phyloP scores from a whole-genome alignment of 768 basidiomycete genomes.

The Suillus americanus region DNA sequence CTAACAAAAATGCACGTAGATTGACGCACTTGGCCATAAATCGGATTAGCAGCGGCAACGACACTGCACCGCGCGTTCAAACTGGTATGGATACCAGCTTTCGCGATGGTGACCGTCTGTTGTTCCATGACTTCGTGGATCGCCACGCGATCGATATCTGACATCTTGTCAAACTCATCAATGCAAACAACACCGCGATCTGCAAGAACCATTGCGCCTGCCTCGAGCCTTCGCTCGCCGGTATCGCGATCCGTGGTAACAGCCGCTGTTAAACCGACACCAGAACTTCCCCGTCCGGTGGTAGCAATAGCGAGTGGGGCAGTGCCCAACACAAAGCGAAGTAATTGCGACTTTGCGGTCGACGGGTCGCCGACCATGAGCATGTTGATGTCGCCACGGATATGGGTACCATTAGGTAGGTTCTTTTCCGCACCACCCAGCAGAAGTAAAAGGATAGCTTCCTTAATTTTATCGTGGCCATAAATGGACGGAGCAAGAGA shows the following conservation, averaged over 20 bases:
- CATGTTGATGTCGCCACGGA: slow-evolving; percentile 98
- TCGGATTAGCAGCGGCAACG: slow-evolving; percentile 97
- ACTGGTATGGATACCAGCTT: slow-evolving; percentile 98
- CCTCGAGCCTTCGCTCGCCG: slow-evolving; percentile 94
- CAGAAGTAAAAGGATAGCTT: slow-evolving; percentile 87
- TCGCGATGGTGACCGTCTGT: slow-evolving; percentile 98
- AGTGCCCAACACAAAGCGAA: slow-evolving; percentile 93
- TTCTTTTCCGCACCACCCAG: slow-evolving; percentile 99
- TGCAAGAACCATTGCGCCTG: slow-evolving; percentile 99
- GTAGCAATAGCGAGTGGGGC: slow-evolving; percentile 98
- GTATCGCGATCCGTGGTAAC: slow-evolving; percentile 99
- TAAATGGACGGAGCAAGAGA: slow-evolving; percentile 98
- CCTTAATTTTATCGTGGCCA: slow-evolving; percentile 95
- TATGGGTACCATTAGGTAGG: slow-evolving; percentile 94
- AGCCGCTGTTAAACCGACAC: slow-evolving; percentile 97
- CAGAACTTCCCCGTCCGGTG: slow-evolving; percentile 96
- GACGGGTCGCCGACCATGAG: slow-evolving; percentile 99
- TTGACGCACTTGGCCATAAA: slow-evolving; percentile 84
- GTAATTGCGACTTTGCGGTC: slow-evolving; percentile 96
- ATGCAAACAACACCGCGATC: slow-evolving; percentile 99
- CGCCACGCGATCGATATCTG: slow-evolving; percentile 95
- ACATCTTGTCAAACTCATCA: slow-evolving; percentile 99
- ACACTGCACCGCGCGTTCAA: slow-evolving; percentile 98
- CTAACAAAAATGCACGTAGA: slow-evolving; percentile 19
- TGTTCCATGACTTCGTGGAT: slow-evolving; percentile 99